Conservation (phyloP, 2,329 filamentous ascomycete species). For the Verticillium klebahnii region DNA sequence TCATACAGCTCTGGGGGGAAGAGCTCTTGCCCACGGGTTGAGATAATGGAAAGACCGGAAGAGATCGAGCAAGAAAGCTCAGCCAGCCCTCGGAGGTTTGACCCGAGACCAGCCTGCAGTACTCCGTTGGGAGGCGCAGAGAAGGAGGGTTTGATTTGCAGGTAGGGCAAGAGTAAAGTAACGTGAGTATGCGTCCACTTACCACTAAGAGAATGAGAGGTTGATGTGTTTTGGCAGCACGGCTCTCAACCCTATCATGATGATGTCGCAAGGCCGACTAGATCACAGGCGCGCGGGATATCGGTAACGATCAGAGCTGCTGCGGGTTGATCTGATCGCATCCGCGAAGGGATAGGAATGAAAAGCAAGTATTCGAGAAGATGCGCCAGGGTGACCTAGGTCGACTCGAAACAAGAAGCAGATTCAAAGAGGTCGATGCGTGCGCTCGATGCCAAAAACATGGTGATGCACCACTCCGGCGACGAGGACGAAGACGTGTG, state of each 20-base stretch:
- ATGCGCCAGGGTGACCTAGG: background rate
- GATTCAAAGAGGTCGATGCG: background rate
- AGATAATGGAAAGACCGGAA: background rate
- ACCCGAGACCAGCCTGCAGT: background rate
- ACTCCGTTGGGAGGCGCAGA: background rate
- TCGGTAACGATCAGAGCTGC: background rate
- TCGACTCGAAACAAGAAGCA: background rate
- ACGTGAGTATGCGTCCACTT: constrained; percentile 14
- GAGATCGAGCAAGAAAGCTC: background rate
- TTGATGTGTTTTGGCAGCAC: constrained; percentile 22
- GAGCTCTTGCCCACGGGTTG: background rate
- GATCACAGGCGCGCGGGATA: background rate
- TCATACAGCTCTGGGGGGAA: too few relatives aligned
- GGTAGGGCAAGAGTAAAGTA: background rate
- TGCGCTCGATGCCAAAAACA: background rate
- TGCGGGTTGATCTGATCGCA: background rate
- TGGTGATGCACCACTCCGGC: background rate
- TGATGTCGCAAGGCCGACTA: constrained; percentile 23
- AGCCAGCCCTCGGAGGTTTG: background rate
- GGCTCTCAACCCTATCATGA: constrained; percentile 35
- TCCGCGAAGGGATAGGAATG: background rate
- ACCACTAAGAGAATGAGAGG: constrained; percentile 36
- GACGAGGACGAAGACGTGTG: background rate
- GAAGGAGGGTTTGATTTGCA: background rate
- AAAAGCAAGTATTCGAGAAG: background rate